A percentile compares a stretch with the other conserved stretches of the same genome.
Conservation (phyloP, 2,329 filamentous ascomycete species). For the Aspergillus tanneri region DNA sequence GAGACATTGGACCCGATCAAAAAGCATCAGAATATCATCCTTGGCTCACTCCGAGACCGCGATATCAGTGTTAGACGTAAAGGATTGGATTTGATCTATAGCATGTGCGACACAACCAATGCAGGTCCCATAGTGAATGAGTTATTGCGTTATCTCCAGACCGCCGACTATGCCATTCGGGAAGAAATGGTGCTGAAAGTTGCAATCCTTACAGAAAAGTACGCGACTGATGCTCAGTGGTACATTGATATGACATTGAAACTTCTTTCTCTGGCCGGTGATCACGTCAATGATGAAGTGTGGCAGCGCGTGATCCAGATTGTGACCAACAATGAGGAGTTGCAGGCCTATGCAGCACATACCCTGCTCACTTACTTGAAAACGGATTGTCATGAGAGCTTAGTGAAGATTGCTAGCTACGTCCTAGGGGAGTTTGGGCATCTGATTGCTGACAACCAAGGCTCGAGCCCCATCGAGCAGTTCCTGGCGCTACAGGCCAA, state of each 20-base stretch:
- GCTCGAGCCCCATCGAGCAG: slow-evolving; percentile 95
- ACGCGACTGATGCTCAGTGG: slow-evolving; percentile 97
- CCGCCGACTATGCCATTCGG: slow-evolving; percentile 93
- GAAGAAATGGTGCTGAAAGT: slow-evolving; percentile 99
- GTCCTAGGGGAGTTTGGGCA: slow-evolving; percentile 96
- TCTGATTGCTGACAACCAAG: slow-evolving; percentile 85
- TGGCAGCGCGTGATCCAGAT: slow-evolving; percentile 99
- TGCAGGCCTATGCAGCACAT: slow-evolving; percentile 93
- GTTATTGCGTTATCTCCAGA: slow-evolving; percentile 89
- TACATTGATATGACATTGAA: slow-evolving; percentile 97
- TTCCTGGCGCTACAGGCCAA: slow-evolving; percentile 90
- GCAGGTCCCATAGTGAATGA: slow-evolving; percentile 91
- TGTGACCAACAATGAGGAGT: slow-evolving; percentile 97
- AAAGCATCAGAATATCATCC: slow-evolving; percentile 93
- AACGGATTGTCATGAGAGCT: slow-evolving; percentile 88
- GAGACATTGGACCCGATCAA: slow-evolving; percentile 97
- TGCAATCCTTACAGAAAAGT: slow-evolving; percentile 96
- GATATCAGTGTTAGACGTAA: slow-evolving; percentile 97
- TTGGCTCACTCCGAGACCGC: slow-evolving; percentile 88
- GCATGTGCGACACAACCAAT: slow-evolving; percentile 98
- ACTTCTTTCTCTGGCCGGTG: slow-evolving; percentile 92
- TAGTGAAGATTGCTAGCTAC: slow-evolving; percentile 97
- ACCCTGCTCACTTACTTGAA: slow-evolving; percentile 92
- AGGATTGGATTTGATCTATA: slow-evolving; percentile 93
- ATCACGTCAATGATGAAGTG: slow-evolving; percentile 97